Base-by-base conservation (phyloP, 2,329 filamentous ascomycete species). In the Drechmeria coniospora region DNA sequence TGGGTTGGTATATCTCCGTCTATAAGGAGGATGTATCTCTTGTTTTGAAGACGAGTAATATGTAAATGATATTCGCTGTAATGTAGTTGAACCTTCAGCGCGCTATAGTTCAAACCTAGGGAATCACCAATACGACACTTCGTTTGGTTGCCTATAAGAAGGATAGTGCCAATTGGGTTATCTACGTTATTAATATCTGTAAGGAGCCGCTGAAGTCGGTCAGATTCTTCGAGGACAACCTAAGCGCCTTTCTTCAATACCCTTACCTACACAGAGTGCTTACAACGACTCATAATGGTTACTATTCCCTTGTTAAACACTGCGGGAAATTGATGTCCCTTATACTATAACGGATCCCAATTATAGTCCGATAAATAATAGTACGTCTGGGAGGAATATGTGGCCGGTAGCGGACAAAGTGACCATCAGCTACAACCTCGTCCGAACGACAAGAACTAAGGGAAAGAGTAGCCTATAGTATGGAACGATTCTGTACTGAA, bases 1-100 rank as follows among this genome's bases (percentile, higher is more conserved):
- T 32, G 30, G 10, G 25, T 15, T 10, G 30, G 30, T 15, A 32
- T 12, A 20, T 28, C 30, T 12, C 30, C 30, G 19, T 32, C 30
- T 20, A 23, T 15, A 21, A 32, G 17, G 21, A 32, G n/a, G 13
- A 25, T 20, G n/a, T 15, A 21, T 15, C 15, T 24, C 21, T 16
- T 13, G 15, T 11, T 6, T 11, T 11, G 25, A 20, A 21, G 15
- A 10, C 15, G 26, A 12, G 26, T 13, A 10, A 23, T 11, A n/a
- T 25, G 21, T 23, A 28, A 20, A 22, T 28, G 25, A 21, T 25
- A 25, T 14, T 28, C 26, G 10, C 30, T 26, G 19, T 32, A 26
- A 13, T n/a, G 14, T 16, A 15, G 13, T 32, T 17, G 16, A 14
- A 15, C 18, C 15, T 21, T 27, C 10, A 26, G 12, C 12, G 19